phyloP scores from a whole-genome alignment of 1,139 yeast species.

The Magnusiomyces suaveolens region DNA sequence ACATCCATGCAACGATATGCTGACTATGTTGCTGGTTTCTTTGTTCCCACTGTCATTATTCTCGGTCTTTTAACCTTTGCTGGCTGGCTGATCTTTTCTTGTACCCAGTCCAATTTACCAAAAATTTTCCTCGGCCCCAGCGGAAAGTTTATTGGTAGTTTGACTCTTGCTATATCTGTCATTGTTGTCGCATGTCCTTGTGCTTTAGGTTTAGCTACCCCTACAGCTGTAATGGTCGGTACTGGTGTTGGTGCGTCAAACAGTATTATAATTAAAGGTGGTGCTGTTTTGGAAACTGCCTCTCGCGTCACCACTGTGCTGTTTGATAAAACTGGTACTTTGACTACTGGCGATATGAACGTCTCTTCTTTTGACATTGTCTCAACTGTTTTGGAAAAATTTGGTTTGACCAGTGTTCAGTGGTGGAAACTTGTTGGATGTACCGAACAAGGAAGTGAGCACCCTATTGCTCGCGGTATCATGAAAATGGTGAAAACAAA shows the following conservation, averaged over 20 bases:
- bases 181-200: conserved; percentile 97
- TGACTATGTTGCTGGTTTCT: conserved; percentile 73
- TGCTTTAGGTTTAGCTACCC: conserved; percentile 93
- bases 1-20: conserved; percentile 91
- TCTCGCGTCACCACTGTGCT: conserved; percentile 56
- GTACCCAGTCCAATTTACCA: conserved; percentile 42
- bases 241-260: conserved; percentile 89
- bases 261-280: conserved; percentile 90
- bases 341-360: conserved; percentile 76
- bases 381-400: conserved; percentile 3
- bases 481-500: conserved; percentile 29
- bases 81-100: conserved; percentile 50
- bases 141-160: conserved; percentile 58
- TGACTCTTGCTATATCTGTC: conserved; percentile 83
- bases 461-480: conserved; percentile 77
- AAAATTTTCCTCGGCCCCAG: conserved; percentile 43
- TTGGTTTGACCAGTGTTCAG: conserved; percentile 18
- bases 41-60: conserved; percentile 66
- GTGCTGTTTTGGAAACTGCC: conserved; percentile 74
- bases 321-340: conserved; percentile 93
- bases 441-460: conserved; percentile 68
- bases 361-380: conserved; percentile 32
- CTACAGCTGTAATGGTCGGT: conserved; percentile 98
- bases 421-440: conserved; percentile 58
- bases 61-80: conserved; percentile 59